Conservation (phyloP, 2,329 filamentous ascomycete genomes). For the Fusarium nisikadoi region DNA sequence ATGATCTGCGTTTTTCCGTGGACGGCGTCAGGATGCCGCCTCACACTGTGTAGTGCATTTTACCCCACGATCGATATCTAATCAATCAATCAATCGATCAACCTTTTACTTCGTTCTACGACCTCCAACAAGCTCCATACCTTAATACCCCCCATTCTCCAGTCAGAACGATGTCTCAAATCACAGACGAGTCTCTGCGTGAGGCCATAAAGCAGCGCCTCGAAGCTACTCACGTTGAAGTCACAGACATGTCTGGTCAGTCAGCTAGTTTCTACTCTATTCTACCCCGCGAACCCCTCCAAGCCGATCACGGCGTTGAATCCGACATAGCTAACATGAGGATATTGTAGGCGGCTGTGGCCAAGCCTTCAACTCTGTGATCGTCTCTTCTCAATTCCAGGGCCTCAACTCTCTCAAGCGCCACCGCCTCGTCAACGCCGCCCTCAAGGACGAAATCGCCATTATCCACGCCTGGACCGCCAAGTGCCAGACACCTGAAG, state of each 20-base stretch:
- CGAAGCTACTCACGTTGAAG: constrained; percentile 81
- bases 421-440: constrained; percentile 85
- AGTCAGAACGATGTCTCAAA: constrained; percentile 60
- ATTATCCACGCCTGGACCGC: constrained; percentile 95
- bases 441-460: constrained; percentile 87
- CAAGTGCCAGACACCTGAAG: constrained; percentile 90
- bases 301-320: constrained; percentile 14
- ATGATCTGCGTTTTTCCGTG: neutral
- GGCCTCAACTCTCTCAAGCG: constrained; percentile 82
- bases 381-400: constrained; percentile 74
- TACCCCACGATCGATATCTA: constrained; percentile 48
- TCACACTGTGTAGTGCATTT: constrained; percentile 35
- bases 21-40: neutral
- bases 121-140: constrained; percentile 4
- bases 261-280: constrained; percentile 54
- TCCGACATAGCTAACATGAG: constrained; percentile 9
- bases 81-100: constrained; percentile 51
- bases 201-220: constrained; percentile 76
- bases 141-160: neutral
- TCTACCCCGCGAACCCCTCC: constrained; percentile 24
- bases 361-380: constrained; percentile 68
- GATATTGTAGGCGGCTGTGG: constrained; percentile 65
- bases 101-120: constrained; percentile 23
- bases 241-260: constrained; percentile 91
- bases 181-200: constrained; percentile 79